These are phyloP conservation scores for Aspergillus sp. DNA, from an alignment of 2,329 filamentous ascomycete genomes.

Conservation along the genomic window DNA sequence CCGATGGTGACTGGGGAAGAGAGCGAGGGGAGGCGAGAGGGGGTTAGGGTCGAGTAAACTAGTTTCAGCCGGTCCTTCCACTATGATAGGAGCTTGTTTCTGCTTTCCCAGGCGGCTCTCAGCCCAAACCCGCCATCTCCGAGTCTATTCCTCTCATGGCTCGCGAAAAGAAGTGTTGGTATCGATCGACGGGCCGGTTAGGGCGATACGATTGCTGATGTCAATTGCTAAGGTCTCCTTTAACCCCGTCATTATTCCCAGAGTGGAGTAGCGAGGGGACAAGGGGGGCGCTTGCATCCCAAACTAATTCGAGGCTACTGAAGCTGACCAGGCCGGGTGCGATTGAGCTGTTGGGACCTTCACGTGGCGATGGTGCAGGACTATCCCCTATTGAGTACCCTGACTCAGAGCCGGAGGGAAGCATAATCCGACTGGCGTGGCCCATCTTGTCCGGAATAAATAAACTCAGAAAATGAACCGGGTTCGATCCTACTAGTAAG, in stretches of 20 bases:
- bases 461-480: conserved; percentile 1
- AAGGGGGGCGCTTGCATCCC: not conserved
- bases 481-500: not conserved
- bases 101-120: conserved; percentile 2
- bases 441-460: conserved; percentile 1
- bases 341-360: conserved; percentile 8
- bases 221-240: not conserved
- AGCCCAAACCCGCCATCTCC: conserved; percentile 3
- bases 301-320: not conserved
- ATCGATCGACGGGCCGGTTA: conserved; percentile 4
- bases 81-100: conserved; percentile 16
- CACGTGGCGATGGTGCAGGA: conserved; percentile 13
- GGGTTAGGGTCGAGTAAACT: conserved; percentile 7
- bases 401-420: conserved; percentile 6
- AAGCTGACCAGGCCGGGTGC: conserved; percentile 1
- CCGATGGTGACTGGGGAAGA: not conserved
- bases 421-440: conserved; percentile 1
- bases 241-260: not conserved
- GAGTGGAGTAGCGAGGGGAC: not conserved
- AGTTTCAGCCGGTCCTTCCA: conserved; percentile 15
- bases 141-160: conserved; percentile 5
- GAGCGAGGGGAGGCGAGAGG: not conserved
- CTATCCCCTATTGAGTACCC: conserved; percentile 16
- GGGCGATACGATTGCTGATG: not conserved
- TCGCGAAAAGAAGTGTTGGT: conserved; percentile 7